Conservation (phyloP, 805 yeast genomes). For the Kuraishia capsulata region DNA sequence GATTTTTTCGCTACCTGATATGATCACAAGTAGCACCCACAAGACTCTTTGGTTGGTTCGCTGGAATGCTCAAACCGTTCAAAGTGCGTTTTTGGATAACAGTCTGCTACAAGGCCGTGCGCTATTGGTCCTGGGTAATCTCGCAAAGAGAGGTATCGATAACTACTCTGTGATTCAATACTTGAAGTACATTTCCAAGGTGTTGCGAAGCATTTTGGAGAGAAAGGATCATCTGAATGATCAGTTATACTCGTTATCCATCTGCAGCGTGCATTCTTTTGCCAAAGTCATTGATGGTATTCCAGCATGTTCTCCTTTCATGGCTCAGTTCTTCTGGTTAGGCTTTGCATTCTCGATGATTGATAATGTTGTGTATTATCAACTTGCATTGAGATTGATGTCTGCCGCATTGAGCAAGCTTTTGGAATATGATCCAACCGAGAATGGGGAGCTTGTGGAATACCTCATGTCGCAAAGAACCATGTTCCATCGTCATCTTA, state of each 20-base stretch:
- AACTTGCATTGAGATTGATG: slow-evolving; percentile 23
- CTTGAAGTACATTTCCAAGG: slow-evolving; percentile 14
- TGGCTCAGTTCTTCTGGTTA: slow-evolving; percentile 42
- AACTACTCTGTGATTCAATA: slow-evolving; percentile 19
- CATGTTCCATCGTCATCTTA: slow-evolving; percentile 31
- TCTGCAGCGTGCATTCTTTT: slow-evolving; percentile 33
- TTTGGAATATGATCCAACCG: slow-evolving; percentile 12
- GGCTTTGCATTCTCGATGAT: slow-evolving; percentile 14
- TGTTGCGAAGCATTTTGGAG: slow-evolving; percentile 15
- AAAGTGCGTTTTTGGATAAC: slow-evolving; percentile 45
- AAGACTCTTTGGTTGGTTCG: slow-evolving; percentile 49
- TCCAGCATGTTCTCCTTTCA: slow-evolving; percentile 31
- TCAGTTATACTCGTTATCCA: slow-evolving; percentile 17
- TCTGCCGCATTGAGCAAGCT: slow-evolving; percentile 24
- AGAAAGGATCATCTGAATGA: slow-evolving; percentile 4
- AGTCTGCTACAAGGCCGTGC: slow-evolving; percentile 63
- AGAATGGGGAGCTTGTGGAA: slow-evolving; percentile 15
- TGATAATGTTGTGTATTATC: slow-evolving; percentile 18
- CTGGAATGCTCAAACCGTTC: slow-evolving; percentile 57
- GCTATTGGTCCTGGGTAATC: slow-evolving; percentile 57
- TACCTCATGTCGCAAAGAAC: slow-evolving; percentile 20
- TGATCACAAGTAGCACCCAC: slow-evolving; percentile 36
- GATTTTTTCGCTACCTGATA: slow-evolving; percentile 41
- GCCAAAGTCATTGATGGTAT: slow-evolving; percentile 41
- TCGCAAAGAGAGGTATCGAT: slow-evolving; percentile 57